phyloP scores from a whole-genome alignment of 2,329 filamentous ascomycete genomes.

The Aureobasidium zeae region DNA sequence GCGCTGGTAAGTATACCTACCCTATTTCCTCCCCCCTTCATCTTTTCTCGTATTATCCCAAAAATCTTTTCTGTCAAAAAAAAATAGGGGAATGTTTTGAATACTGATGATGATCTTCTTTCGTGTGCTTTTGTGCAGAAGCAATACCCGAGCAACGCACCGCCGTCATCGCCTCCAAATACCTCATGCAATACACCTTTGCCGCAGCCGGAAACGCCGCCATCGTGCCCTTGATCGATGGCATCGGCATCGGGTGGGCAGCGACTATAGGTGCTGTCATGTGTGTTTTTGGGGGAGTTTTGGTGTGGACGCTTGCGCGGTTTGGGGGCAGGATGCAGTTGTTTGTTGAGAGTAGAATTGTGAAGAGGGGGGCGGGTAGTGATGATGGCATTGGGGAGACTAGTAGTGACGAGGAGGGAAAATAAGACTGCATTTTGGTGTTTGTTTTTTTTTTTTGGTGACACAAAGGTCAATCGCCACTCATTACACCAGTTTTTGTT shows the following conservation, averaged over 20 bases:
- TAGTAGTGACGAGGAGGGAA: neutral
- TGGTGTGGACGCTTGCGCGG: constrained; percentile 39
- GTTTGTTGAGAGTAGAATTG: constrained; percentile 36
- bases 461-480: too few relatives aligned
- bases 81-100: too few relatives aligned
- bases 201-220: constrained; percentile 58
- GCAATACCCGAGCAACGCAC: constrained; percentile 61
- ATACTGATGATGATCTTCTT: too few relatives aligned
- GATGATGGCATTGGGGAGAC: neutral
- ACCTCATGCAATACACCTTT: constrained; percentile 64
- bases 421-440: neutral
- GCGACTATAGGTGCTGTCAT: constrained; percentile 54
- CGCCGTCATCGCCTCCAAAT: constrained; percentile 64
- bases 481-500: too few relatives aligned
- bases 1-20: constrained; percentile 42
- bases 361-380: neutral
- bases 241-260: constrained; percentile 68
- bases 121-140: constrained; percentile 41
- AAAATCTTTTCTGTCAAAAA: too few relatives aligned
- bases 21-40: neutral
- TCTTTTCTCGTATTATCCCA: neutral
- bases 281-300: constrained; percentile 33
- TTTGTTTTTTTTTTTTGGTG: too few relatives aligned
- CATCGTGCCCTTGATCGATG: constrained; percentile 59
- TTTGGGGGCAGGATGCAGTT: constrained; percentile 46